phyloP scores from a whole-genome alignment of 2,329 filamentous ascomycete species.

The Achaetomium macrosporum region DNA sequence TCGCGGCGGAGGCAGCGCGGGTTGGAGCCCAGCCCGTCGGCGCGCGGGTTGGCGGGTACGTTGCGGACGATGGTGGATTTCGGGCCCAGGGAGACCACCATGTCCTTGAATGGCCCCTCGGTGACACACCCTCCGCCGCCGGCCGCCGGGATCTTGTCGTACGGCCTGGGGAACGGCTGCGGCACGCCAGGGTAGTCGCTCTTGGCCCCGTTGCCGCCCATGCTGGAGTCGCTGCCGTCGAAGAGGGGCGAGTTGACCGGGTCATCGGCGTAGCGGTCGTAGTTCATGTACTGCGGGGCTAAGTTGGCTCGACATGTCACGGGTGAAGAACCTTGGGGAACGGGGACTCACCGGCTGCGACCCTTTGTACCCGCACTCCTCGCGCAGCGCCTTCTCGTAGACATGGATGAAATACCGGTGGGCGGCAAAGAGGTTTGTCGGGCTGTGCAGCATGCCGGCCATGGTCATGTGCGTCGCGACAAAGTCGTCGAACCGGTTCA shows the following conservation, averaged over 20 bases:
- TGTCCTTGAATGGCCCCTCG: conserved; percentile 42
- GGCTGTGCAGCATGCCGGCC: conserved; percentile 25
- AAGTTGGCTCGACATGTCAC: too few species aligned
- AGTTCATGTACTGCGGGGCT: conserved; percentile 43
- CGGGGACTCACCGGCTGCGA: conserved; percentile 26
- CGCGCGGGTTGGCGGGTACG: conserved; percentile 31
- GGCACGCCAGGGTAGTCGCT: conserved; percentile 16
- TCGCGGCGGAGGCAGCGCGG: conserved; percentile 40
- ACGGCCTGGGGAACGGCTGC: conserved; percentile 30
- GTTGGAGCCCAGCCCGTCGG: conserved; percentile 34
- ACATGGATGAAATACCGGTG: conserved; percentile 30
- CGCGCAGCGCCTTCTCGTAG: conserved; percentile 31
- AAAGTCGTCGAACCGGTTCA: conserved; percentile 30
- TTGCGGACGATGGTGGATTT: conserved; percentile 28
- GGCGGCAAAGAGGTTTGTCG: conserved; percentile 26
- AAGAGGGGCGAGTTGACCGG: conserved; percentile 46
- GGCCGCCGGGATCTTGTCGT: conserved; percentile 38
- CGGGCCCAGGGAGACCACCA: conserved; percentile 37
- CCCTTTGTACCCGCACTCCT: conserved; percentile 33
- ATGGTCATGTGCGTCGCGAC: conserved; percentile 31
- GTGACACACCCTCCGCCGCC: conserved; percentile 51
- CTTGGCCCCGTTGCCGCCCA: conserved; percentile 42
- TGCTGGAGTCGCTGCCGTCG: conserved; percentile 46
- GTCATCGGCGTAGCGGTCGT: conserved; percentile 44
- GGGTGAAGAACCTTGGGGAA: too few species aligned